These are phyloP conservation scores for Gelatoporia subvermispora DNA, from an alignment of 768 basidiomycete species.

Conservation along the genomic window DNA sequence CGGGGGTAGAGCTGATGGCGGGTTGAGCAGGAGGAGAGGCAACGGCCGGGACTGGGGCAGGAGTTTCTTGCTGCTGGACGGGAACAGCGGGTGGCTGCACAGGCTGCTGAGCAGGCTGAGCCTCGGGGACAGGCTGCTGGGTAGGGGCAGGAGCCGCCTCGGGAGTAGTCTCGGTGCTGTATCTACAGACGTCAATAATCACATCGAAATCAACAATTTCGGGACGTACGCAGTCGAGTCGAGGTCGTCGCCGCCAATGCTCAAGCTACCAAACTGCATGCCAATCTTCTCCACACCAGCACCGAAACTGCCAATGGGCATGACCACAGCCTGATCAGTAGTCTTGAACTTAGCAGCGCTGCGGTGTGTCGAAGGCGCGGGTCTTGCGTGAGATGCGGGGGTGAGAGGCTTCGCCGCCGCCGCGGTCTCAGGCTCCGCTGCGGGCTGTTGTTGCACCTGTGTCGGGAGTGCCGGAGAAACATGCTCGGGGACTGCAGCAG, in stretches of 20 bases:
- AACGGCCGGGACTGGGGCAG: slow-evolving; percentile 3
- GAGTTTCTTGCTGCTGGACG: slow-evolving; percentile 11
- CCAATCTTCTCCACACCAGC: slow-evolving; percentile 70
- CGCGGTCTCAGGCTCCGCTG: slow-evolving; percentile 20
- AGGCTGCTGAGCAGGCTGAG: slow-evolving; percentile 24
- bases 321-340: slow-evolving; percentile 74
- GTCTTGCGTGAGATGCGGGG: slow-evolving; percentile 47
- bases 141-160: slow-evolving; percentile 23
- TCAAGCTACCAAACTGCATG: slow-evolving; percentile 87
- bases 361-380: slow-evolving; percentile 49
- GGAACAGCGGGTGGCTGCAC: slow-evolving; percentile 11
- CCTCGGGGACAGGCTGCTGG: slow-evolving; percentile 13
- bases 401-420: slow-evolving; percentile 30
- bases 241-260: slow-evolving; percentile 61
- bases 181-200: background rate
- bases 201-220: background rate
- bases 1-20: slow-evolving; percentile 11
- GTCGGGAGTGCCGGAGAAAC: slow-evolving; percentile 4
- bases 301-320: slow-evolving; percentile 64
- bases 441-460: slow-evolving; percentile 4
- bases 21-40: slow-evolving; percentile 31
- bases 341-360: slow-evolving; percentile 63
- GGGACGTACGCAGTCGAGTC: slow-evolving; percentile 46
- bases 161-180: slow-evolving; percentile 31
- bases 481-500: slow-evolving; percentile 44